Conservation (phyloP, 129 eudicot genomes). For the Lactuca saligna region DNA sequence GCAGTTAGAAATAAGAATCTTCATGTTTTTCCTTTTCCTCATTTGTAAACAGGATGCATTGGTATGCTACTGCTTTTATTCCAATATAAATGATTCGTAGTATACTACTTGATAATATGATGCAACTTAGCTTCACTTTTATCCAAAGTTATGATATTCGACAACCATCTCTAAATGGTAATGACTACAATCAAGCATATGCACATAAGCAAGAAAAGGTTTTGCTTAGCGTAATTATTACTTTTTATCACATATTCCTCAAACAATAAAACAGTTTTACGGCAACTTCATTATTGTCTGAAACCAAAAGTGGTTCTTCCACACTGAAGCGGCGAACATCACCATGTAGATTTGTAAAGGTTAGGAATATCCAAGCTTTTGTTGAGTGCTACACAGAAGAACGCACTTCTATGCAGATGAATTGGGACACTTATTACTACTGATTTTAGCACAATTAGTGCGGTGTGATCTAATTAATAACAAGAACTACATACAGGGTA, state of each 20-base stretch:
- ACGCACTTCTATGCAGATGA: not conserved
- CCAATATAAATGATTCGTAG: not conserved
- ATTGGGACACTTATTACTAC: not conserved
- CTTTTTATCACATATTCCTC: not conserved
- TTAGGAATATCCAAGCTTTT: constrained; percentile 2
- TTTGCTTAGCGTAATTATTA: not conserved
- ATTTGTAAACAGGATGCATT: constrained; percentile 1
- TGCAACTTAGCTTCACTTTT: not conserved
- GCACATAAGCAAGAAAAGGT: constrained; percentile 5
- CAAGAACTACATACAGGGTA: not conserved
- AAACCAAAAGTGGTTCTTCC: not conserved
- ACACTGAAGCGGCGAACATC: not conserved
- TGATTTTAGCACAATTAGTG: not conserved
- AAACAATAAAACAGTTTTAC: not conserved
- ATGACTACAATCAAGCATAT: constrained; percentile 9
- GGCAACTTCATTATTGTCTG: not conserved
- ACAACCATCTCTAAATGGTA: constrained; percentile 1
- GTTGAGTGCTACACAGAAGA: not conserved
- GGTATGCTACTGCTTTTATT: not conserved
- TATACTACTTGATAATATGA: not conserved
- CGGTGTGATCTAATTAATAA: not conserved
- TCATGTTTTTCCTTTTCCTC: not conserved
- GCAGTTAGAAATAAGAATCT: constrained; percentile 5
- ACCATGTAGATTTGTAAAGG: not conserved
- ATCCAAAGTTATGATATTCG: not conserved